A percentile compares a stretch with the other conserved stretches of the same genome.
These are phyloP conservation scores for Bonia amplexicaulis DNA, from an alignment of 176 grass and related monocot species.

Conservation along the genomic window DNA sequence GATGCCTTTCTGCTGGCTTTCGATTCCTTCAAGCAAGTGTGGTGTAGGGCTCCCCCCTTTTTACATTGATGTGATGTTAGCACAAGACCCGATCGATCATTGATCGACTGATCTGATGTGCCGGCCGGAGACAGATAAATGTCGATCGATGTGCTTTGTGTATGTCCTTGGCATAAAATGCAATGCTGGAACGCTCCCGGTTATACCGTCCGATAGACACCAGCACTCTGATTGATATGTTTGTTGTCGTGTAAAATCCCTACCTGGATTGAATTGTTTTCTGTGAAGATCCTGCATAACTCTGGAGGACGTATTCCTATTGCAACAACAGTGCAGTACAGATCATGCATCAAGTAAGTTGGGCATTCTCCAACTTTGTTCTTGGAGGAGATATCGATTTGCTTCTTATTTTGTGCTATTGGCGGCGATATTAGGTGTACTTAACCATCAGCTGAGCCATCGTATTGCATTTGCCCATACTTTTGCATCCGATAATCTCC, in stretches of 20 bases:
- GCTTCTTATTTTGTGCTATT: no score
- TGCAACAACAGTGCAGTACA: no score
- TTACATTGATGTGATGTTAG: conserved; percentile 38
- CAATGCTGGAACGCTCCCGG: background rate
- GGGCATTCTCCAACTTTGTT: no score
- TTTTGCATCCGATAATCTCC: conserved; percentile 12
- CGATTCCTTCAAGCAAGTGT: conserved; percentile 10
- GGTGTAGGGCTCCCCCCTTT: conserved; percentile 26
- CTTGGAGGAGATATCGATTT: no score
- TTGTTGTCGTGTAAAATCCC: no score
- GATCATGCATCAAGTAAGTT: no score
- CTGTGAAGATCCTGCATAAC: no score
- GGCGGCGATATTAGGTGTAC: background rate
- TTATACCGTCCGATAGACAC: no score
- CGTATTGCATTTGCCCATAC: conserved; percentile 35
- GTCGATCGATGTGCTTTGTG: conserved; percentile 12
- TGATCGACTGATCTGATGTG: background rate
- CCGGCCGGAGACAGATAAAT: background rate
- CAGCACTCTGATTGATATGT: background rate
- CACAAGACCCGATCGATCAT: conserved; percentile 13
- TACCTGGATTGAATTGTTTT: no score
- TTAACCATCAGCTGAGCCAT: background rate
- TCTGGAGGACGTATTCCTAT: no score
- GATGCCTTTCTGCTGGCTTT: conserved; percentile 30
- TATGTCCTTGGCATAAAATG: background rate